Evolutionary conservation across 2,329 filamentous ascomycete species (phyloP), one percentile per base, ranked within the genome.

Genomic region (Pseudocercospora crystallina): DNA sequence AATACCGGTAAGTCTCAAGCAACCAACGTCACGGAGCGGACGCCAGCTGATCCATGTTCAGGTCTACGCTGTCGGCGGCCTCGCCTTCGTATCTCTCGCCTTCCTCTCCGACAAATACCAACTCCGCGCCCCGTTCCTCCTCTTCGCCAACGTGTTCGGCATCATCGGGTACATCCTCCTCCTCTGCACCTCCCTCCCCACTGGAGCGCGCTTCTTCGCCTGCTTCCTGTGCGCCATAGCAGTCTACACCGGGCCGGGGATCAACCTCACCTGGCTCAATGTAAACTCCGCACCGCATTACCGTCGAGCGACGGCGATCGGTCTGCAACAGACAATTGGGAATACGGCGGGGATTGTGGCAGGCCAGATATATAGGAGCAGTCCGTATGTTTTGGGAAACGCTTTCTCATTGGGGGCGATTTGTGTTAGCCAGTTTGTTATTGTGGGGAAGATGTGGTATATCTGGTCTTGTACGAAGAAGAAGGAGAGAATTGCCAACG

Each of bases 91-190:
- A 10, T 13, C 36, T 5, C 36, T 39, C 13, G 36, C 36, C 11
- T 39, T 39, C 36, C 20, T 15, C 36, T 39, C 36, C 5, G 36
- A 39, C 20, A 13, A 17, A 10, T 15, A 15, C n/a, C 36, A 39
- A 15, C 14, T 39, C 10, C 10, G 36, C 10, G 10, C 7, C 26
- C 37, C 11, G 32, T 52, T 13, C 36, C 29, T 52, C 2, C 32
- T 52, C 13, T 47, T 52, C 32, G 49, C 49, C 10, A 52, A 52
- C 38, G 26, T 52, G 5, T 71, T 89, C 32, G 84, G 82, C 33
- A 80, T 88, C 12, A 64, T 87, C 2, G 87, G 87, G 0, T 90
- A 90, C 43, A 49, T 49, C 12, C 55, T 64, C 8, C 51, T 65
- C n/a, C 51, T 65, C 20, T 57, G 59, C 15, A 50, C 53, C 31